A percentile compares a stretch with the other conserved stretches of the same genome.
Evolutionary conservation across 305 asterid species (phyloP).

Genomic region (Coffea humblotiana): DNA sequence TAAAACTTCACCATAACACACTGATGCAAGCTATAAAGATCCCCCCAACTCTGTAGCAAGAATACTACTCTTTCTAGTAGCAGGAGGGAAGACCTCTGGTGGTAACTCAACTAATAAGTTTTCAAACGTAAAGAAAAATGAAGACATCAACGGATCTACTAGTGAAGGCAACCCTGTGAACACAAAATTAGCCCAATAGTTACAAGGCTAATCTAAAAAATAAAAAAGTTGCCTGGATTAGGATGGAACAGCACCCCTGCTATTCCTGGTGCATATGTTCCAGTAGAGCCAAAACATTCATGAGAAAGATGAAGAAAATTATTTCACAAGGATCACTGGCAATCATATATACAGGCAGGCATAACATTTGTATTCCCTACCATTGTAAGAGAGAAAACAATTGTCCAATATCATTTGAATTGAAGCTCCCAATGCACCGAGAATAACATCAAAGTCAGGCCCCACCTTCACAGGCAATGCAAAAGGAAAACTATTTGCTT

Average conservation of each 20-base stretch:
- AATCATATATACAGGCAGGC: slow-evolving; percentile 36
- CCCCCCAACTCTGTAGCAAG: background rate
- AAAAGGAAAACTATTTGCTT: slow-evolving; percentile 82
- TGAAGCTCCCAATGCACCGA: slow-evolving; percentile 88
- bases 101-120: background rate
- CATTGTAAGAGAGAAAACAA: slow-evolving; percentile 71
- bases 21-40: background rate
- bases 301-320: background rate
- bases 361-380: slow-evolving; percentile 62
- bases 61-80: background rate
- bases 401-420: slow-evolving; percentile 72
- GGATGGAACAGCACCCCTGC: background rate
- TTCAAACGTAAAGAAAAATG: background rate
- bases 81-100: background rate
- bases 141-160: background rate
- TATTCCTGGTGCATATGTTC: background rate
- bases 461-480: slow-evolving; percentile 92
- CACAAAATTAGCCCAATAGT: background rate
- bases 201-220: background rate
- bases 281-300: background rate
- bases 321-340: slow-evolving; percentile 23
- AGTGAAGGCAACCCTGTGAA: background rate
- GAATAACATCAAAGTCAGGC: slow-evolving; percentile 81
- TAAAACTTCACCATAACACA: background rate
- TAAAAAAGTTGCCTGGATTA: background rate